Conservation (phyloP, 2,329 filamentous ascomycete genomes). For the Plenodomus lindquistii region DNA sequence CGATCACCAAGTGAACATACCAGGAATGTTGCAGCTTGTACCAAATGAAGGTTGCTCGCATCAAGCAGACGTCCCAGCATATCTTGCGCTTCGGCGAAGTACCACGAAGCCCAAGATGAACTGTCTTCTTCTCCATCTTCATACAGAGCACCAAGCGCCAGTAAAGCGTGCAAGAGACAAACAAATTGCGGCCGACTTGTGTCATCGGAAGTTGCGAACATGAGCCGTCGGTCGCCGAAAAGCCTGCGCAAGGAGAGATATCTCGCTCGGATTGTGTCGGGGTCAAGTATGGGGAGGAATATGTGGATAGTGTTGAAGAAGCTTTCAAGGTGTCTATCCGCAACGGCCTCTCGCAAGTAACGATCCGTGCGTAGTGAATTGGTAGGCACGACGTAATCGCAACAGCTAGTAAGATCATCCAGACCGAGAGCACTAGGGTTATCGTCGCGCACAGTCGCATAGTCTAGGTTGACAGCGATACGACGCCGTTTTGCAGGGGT, state of each 20-base stretch:
- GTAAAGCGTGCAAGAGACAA: constrained; percentile 1
- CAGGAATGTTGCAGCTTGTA: constrained; percentile 2
- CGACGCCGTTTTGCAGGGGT: neutral
- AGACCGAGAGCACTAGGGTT: neutral
- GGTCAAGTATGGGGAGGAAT: neutral
- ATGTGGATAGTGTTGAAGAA: constrained; percentile 1
- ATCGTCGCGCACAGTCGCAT: neutral
- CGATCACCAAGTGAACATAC: neutral
- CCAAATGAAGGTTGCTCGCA: neutral
- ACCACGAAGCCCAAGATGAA: constrained; percentile 1
- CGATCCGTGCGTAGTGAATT: neutral
- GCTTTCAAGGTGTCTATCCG: constrained; percentile 1
- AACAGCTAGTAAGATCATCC: constrained; percentile 1
- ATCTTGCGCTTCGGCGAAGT: constrained; percentile 1
- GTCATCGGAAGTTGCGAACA: neutral
- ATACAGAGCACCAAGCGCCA: constrained; percentile 2
- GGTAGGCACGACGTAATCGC: neutral
- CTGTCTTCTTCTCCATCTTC: neutral
- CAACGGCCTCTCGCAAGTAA: neutral
- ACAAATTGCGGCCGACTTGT: neutral
- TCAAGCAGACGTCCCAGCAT: constrained; percentile 2
- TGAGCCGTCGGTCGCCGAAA: neutral
- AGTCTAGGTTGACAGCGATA: neutral
- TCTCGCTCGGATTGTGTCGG: neutral
- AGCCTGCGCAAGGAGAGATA: neutral